Evolutionary conservation across 257 asterid species (phyloP).

Genomic region (Solanum bukasovii): DNA sequence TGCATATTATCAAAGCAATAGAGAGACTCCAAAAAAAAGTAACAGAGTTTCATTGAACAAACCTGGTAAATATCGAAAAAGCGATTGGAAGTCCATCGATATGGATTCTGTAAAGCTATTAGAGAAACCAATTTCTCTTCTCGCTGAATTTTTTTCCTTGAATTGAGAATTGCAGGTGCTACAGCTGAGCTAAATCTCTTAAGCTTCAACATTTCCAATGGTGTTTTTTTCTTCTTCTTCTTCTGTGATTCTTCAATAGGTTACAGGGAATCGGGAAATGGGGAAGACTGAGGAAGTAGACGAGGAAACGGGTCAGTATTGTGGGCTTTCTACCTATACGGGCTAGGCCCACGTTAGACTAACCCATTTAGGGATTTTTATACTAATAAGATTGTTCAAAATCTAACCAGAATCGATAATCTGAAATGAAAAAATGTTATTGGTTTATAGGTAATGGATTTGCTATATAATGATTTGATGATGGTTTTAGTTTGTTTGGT

Average conservation of each 20-base stretch:
- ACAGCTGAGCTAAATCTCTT: constrained; percentile 33
- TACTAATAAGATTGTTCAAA: not conserved
- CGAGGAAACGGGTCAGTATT: not conserved
- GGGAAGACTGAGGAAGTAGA: not conserved
- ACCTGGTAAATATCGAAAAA: constrained; percentile 80
- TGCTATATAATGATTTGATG: too few relatives aligned
- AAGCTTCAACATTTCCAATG: constrained; percentile 44
- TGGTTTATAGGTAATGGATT: too few relatives aligned
- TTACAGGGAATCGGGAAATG: not conserved
- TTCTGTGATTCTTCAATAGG: not conserved
- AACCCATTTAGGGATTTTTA: not conserved
- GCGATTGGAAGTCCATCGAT: constrained; percentile 54
- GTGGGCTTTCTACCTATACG: not conserved
- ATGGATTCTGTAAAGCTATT: constrained; percentile 33
- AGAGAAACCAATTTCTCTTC: constrained; percentile 16
- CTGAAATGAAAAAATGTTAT: not conserved
- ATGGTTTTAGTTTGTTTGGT: too few relatives aligned
- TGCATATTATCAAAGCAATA: too few relatives aligned
- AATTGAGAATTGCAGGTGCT: constrained; percentile 2
- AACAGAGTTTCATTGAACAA: not conserved
- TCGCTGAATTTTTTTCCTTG: constrained; percentile 1
- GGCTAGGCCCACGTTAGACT: not conserved
- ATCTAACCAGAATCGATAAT: not conserved
- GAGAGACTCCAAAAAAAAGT: not conserved
- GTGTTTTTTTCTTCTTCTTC: not conserved